Percentiles rank a stretch among this genome's conserved stretches.
phyloP scores from a whole-genome alignment of 208 protist genomes.

The Trypanosoma brucei region DNA sequence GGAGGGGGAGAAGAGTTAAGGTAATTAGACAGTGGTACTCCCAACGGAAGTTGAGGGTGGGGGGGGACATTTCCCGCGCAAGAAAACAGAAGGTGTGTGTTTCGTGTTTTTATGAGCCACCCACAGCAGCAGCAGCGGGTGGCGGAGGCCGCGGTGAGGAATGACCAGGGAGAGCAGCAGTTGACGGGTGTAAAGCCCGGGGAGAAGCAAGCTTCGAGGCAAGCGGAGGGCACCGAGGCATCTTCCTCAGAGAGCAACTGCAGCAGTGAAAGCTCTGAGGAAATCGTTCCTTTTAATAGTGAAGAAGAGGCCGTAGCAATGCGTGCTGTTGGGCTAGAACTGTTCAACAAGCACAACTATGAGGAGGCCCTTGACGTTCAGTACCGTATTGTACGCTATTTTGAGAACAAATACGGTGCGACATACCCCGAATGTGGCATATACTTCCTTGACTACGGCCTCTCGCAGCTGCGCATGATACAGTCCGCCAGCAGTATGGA shows the following conservation, averaged over 20 bases:
- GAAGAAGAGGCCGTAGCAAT: conserved; percentile 55
- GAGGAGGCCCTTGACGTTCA: conserved; percentile 69
- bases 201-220: no score
- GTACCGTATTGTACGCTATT: conserved; percentile 76
- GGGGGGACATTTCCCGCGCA: no score
- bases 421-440: conserved; percentile 48
- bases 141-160: no score
- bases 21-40: no score
- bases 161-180: no score
- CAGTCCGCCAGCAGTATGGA: conserved; percentile 58
- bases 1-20: no score
- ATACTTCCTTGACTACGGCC: conserved; percentile 88
- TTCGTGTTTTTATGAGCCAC: no score
- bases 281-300: conserved; percentile 35
- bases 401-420: conserved; percentile 65
- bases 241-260: not conserved
- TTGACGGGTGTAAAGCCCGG: no score
- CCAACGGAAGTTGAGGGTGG: no score
- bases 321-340: conserved; percentile 39
- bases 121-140: no score
- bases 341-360: conserved; percentile 69
- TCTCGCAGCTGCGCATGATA: conserved; percentile 77
- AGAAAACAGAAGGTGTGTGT: no score
- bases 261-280: conserved; percentile 39
- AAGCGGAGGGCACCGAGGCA: no score